Base-by-base conservation (phyloP, 2,329 filamentous ascomycete genomes). In the Fusarium setosum region DNA sequence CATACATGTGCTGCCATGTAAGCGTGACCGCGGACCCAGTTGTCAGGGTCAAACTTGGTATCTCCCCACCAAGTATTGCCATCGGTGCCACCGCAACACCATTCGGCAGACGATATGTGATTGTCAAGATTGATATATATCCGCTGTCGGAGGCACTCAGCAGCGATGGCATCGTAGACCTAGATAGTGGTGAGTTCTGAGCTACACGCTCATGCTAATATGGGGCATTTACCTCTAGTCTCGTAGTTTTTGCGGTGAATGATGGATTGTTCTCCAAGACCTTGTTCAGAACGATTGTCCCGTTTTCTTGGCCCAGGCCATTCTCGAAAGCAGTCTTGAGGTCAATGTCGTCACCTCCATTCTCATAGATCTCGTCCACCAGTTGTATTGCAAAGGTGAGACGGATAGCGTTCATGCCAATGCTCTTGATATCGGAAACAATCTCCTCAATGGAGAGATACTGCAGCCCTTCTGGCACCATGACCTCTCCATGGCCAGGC, bases 401-500 rank as follows among this genome's bases (percentile, higher is more conserved):
- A 2, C 88, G 86, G 23, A 90, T 83, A 2, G 85, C 83, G 68
- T 90, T 90, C 80, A 90, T 86, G 15, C 87, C 87, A 1, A 89
- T 71, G 59, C 82, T 82, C 69, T 87, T 88, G 68, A 89, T 81
- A 74, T 83, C 83, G 4, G 81, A 74, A 1, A 89, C 82, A 32
- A 90, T 84, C 8, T 74, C 76, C 34, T 80, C 76, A 45, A 90
- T 80, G 0, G 87, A 89, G 32, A 84, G 82, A 73, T 88, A 88
- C 71, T 89, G 86, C 3, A 90, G 79, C 4, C 88, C 88, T 64
- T 90, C 88, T 0, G 87, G 88, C 1, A 90, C 80, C 87, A 90
- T 90, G n/a, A 84, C 81, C 41, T 89, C 86, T 41, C 81, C 82
- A 15, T 85, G 83, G 1, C 86, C 88, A 0, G 87, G 86, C 88